A percentile compares a stretch with the other conserved stretches of the same genome.
Evolutionary conservation across 768 basidiomycete genomes (phyloP).

Genomic region (Lactifluus subvellereus): DNA sequence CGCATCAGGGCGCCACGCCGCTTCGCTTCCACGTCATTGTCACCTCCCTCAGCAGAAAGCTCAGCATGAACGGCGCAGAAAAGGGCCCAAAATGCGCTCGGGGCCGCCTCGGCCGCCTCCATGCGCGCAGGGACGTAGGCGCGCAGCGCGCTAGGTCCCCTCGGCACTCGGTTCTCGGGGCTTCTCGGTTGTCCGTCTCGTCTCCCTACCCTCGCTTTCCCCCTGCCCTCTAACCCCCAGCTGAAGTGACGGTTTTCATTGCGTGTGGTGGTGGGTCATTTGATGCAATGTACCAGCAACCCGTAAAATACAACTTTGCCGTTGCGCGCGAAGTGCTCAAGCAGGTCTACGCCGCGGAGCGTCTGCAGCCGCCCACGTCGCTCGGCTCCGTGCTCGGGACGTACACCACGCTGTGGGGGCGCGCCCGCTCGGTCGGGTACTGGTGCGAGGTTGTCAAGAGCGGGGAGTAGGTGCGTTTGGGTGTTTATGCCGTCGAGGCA

Average conservation of each 20-base stretch:
- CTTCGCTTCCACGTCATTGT: not conserved
- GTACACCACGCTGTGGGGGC: conserved; percentile 61
- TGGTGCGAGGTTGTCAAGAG: conserved; percentile 54
- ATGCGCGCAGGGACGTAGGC: no score
- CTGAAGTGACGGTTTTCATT: not conserved
- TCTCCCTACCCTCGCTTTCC: not conserved
- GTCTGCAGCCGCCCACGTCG: conserved; percentile 60
- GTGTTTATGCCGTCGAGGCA: conserved; percentile 76
- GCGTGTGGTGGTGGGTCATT: no score
- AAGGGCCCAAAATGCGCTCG: no score
- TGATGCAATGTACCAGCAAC: conserved; percentile 62
- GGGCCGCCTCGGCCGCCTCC: no score
- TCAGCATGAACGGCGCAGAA: conserved; percentile 38
- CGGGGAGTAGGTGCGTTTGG: conserved; percentile 63
- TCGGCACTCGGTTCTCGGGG: conserved; percentile 20
- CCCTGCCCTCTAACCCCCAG: not conserved
- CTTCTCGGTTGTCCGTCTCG: conserved; percentile 48
- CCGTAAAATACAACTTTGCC: conserved; percentile 70
- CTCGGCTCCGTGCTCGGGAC: conserved; percentile 47
- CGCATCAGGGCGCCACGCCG: conserved; percentile 13
- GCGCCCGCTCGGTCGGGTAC: conserved; percentile 53
- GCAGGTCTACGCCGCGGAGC: conserved; percentile 48
- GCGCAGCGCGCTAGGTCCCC: no score
- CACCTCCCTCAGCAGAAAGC: not conserved
- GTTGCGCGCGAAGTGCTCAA: conserved; percentile 67